Conservation (phyloP, 257 asterid genomes). For the Anisodus tanguticus region DNA sequence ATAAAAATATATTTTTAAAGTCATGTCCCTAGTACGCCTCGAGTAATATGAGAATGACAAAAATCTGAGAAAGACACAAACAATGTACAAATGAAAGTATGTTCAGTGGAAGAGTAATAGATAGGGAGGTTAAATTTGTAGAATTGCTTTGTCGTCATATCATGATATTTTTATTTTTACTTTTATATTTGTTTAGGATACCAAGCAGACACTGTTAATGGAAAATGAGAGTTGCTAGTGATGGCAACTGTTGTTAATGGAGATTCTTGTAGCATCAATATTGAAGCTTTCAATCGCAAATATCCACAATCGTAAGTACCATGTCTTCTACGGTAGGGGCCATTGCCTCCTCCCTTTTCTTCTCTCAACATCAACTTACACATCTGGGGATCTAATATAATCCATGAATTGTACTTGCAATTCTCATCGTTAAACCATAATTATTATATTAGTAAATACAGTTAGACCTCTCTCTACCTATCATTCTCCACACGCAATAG, state of each 20-base stretch:
- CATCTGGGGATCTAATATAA: too few relatives aligned
- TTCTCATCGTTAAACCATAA: too few relatives aligned
- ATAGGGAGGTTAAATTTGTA: neutral
- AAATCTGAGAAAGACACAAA: neutral
- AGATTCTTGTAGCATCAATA: neutral
- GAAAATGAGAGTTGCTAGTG: conserved; percentile 14
- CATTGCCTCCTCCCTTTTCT: too few relatives aligned
- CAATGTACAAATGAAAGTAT: neutral
- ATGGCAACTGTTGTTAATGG: conserved; percentile 23
- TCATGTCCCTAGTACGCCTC: neutral
- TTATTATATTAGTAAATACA: too few relatives aligned
- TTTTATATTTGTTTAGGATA: neutral
- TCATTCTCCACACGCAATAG: too few relatives aligned
- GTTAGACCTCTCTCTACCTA: too few relatives aligned
- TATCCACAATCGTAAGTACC: conserved; percentile 15
- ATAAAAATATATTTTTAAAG: neutral
- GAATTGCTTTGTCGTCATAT: neutral
- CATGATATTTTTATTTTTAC: neutral
- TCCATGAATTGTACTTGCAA: too few relatives aligned
- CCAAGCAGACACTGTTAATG: neutral
- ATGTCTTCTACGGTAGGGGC: neutral
- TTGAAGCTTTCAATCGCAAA: conserved; percentile 2
- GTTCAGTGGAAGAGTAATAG: neutral
- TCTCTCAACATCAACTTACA: too few relatives aligned
- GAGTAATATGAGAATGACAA: neutral